Evolutionary conservation across 306 rosid genomes (phyloP).

Genomic region (Rosa lucieae): DNA sequence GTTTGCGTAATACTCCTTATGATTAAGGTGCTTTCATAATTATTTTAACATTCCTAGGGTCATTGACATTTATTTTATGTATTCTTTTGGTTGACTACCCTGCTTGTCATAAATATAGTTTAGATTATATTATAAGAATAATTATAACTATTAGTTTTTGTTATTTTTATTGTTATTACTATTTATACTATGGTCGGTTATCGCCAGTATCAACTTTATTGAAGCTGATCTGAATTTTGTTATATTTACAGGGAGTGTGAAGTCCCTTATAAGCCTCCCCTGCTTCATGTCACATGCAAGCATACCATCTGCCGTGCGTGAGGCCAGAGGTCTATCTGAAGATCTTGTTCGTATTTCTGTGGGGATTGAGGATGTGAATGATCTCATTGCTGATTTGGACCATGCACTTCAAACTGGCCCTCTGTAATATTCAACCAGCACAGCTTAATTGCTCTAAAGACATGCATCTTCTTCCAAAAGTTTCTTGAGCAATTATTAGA

Average conservation of each 20-base stretch:
- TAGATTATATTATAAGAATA: no score
- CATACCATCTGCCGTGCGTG: slow-evolving; percentile 74
- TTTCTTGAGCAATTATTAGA: background rate
- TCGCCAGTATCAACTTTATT: background rate
- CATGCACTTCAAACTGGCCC: slow-evolving; percentile 70
- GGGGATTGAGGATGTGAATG: slow-evolving; percentile 83
- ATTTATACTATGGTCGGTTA: background rate
- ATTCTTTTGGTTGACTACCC: background rate
- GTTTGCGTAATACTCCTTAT: no score
- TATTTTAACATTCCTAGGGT: background rate
- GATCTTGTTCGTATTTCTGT: slow-evolving; percentile 81
- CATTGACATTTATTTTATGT: background rate
- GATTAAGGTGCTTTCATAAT: no score
- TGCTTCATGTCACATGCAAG: slow-evolving; percentile 87
- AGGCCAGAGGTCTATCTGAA: slow-evolving; percentile 80
- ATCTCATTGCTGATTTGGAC: slow-evolving; percentile 70
- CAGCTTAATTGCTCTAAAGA: background rate
- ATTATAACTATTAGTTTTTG: background rate
- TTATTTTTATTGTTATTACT: background rate
- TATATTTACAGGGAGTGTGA: slow-evolving; percentile 67
- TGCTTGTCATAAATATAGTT: no score
- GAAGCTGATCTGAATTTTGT: slow-evolving; percentile 6
- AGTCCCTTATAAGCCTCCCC: slow-evolving; percentile 90
- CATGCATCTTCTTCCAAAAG: background rate
- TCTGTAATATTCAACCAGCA: slow-evolving; percentile 1